Conservation (phyloP, 164 flowering plant genomes). For the Paratinospora sagittata region DNA sequence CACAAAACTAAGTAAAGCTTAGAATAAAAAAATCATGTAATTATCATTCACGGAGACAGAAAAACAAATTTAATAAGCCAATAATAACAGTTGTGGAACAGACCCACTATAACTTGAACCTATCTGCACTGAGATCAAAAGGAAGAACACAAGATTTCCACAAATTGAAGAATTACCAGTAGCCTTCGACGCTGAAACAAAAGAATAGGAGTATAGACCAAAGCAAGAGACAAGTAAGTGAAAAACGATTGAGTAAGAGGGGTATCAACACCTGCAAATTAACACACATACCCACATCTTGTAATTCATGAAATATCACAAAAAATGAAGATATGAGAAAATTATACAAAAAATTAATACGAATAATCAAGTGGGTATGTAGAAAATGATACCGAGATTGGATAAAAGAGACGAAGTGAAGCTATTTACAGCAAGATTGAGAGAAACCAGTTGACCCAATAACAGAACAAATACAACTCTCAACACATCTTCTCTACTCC, state of each 20-base stretch:
- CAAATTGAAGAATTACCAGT: constrained; percentile 29
- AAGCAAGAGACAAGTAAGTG: constrained; percentile 41
- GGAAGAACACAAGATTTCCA: not conserved
- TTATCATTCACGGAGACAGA: too few relatives aligned
- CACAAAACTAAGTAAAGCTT: not conserved
- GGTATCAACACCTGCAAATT: constrained; percentile 55
- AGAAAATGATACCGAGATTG: constrained; percentile 29
- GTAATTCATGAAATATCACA: not conserved
- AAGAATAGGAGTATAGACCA: constrained; percentile 59
- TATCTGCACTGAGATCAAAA: not conserved
- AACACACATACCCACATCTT: constrained; percentile 2
- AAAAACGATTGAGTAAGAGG: constrained; percentile 61
- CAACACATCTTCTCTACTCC: constrained; percentile 21
- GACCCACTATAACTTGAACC: not conserved
- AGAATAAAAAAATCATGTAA: not conserved
- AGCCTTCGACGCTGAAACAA: constrained; percentile 44
- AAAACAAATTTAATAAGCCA: too few relatives aligned
- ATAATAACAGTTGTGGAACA: not conserved
- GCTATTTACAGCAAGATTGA: constrained; percentile 34
- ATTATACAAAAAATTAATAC: not conserved
- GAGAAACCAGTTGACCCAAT: constrained; percentile 56
- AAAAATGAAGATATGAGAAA: not conserved
- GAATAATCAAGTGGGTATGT: too few relatives aligned
- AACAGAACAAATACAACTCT: constrained; percentile 22
- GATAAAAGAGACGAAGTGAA: constrained; percentile 53